These are phyloP conservation scores for Angomonas deanei DNA, from an alignment of 208 protist species.

Conservation along the genomic window DNA sequence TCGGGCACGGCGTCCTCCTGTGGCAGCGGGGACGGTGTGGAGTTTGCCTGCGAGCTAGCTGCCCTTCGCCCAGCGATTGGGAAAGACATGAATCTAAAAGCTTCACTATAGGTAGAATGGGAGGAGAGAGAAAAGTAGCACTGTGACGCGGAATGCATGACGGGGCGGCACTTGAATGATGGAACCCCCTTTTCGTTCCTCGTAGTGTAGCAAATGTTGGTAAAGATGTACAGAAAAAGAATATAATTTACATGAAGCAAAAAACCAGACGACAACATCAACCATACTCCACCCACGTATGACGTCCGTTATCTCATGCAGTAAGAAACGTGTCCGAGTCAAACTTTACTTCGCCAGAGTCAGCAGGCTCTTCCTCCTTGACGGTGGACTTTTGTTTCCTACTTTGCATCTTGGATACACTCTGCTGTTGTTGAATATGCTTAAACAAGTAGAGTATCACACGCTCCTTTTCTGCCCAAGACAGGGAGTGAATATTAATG, in stretches of 20 bases:
- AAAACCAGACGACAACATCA: no score
- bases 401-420: slow-evolving; percentile 1
- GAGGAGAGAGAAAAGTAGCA: slow-evolving; percentile 6
- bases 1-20: neutral
- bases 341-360: neutral
- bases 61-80: neutral
- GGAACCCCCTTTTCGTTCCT: no score
- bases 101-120: neutral
- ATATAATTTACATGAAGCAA: no score
- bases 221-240: no score
- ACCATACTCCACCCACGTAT: no score
- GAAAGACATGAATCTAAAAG: neutral
- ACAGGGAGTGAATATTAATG: slow-evolving; percentile 71
- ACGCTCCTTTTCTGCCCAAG: slow-evolving; percentile 88
- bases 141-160: no score
- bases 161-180: no score
- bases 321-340: slow-evolving; percentile 44
- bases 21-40: neutral
- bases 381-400: neutral
- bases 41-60: neutral
- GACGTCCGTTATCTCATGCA: no score
- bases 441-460: slow-evolving; percentile 81
- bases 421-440: slow-evolving; percentile 40
- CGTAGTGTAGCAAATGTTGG: no score
- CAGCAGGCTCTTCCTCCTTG: neutral